Conservation (phyloP, 2,329 filamentous ascomycete genomes). For the Periconia sp. region DNA sequence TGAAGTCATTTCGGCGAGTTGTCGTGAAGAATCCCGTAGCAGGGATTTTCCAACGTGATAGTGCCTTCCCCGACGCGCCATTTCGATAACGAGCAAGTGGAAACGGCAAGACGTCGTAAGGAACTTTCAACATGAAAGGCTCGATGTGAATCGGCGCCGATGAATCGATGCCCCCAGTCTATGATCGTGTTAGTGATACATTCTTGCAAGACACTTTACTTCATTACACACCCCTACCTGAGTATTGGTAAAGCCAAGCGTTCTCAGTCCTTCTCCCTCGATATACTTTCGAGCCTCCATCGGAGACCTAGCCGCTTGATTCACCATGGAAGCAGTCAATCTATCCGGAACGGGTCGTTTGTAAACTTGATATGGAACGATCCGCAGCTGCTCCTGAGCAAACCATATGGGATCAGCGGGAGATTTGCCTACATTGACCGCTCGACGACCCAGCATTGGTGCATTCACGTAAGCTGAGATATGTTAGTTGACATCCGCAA, state of each 20-base stretch:
- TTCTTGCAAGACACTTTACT: no score
- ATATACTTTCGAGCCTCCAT: constrained; percentile 11
- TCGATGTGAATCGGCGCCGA: constrained; percentile 9
- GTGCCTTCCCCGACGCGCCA: no score
- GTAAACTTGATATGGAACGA: constrained; percentile 19
- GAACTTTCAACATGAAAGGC: constrained; percentile 9
- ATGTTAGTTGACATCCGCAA: background rate
- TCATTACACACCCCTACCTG: no score
- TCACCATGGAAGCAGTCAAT: constrained; percentile 15
- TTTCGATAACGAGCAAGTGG: background rate
- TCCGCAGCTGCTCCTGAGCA: constrained; percentile 8
- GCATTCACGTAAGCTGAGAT: background rate
- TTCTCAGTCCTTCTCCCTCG: constrained; percentile 19
- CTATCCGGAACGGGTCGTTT: constrained; percentile 15
- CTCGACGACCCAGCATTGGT: background rate
- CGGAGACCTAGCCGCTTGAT: constrained; percentile 13
- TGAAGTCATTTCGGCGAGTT: no score
- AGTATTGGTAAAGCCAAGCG: constrained; percentile 8
- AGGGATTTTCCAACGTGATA: background rate
- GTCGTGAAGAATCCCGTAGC: no score
- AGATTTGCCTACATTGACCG: constrained; percentile 2
- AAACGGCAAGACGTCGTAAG: background rate
- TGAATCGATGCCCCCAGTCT: no score
- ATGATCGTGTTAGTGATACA: no score
- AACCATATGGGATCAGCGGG: constrained; percentile 5